phyloP scores from a whole-genome alignment of 768 basidiomycete species.

The Mycena alexandri region DNA sequence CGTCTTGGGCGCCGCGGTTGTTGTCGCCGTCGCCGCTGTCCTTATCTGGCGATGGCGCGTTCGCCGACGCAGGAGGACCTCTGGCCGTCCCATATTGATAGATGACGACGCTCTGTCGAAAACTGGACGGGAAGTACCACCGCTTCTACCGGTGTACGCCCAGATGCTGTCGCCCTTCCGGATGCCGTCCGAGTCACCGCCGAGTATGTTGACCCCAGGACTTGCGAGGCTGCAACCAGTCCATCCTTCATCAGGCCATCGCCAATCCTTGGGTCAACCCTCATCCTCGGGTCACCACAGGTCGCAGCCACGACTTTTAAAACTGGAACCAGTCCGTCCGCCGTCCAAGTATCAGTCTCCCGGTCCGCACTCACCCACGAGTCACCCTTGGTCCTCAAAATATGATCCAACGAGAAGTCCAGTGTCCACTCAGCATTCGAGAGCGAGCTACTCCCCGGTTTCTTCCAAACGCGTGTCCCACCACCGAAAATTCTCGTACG shows the following conservation, averaged over 20 bases:
- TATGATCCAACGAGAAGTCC: neutral
- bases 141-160: neutral
- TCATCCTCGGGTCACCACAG: too few species aligned
- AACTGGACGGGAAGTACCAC: neutral
- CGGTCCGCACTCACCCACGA: neutral
- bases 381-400: neutral
- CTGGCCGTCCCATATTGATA: constrained; percentile 12
- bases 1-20: neutral
- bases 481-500: constrained; percentile 17
- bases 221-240: neutral
- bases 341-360: neutral
- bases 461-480: neutral
- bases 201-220: constrained; percentile 6
- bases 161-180: constrained; percentile 14
- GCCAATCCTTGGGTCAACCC: too few species aligned
- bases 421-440: too few species aligned
- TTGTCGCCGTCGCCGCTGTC: neutral
- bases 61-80: neutral
- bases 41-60: constrained; percentile 4
- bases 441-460: neutral
- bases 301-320: too few species aligned
- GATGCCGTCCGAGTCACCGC: neutral
- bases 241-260: neutral
- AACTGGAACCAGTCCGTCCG: too few species aligned
- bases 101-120: constrained; percentile 14